Evolutionary conservation across 169 alveolate genomes (phyloP).

Genomic region (Babesia divergens): DNA sequence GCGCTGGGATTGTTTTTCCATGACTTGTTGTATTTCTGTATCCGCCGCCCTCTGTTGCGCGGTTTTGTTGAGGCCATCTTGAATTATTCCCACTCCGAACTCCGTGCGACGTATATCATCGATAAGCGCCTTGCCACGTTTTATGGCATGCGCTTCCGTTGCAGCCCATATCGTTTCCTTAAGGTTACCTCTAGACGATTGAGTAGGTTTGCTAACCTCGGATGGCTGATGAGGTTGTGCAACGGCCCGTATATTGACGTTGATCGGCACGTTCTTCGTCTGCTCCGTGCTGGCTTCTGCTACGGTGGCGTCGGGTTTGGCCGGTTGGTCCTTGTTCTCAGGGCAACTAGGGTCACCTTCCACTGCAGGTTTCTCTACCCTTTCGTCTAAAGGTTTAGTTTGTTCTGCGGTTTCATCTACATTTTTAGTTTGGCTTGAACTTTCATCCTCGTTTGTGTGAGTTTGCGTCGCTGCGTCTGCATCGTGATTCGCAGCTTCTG

Average conservation of each 20-base stretch:
- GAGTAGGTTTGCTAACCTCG: no score
- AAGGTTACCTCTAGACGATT: no score
- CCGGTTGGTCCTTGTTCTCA: background rate
- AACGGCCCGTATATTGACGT: background rate
- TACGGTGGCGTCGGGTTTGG: background rate
- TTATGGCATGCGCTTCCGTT: background rate
- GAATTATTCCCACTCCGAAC: conserved; percentile 5
- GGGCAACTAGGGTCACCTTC: background rate
- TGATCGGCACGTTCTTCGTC: background rate
- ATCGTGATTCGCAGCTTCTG: background rate
- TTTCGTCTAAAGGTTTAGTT: background rate
- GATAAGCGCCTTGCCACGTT: background rate
- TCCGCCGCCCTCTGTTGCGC: background rate
- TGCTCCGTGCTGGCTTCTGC: background rate
- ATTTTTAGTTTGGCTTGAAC: no score
- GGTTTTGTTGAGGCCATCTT: background rate
- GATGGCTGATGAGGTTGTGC: background rate
- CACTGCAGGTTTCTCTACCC: background rate
- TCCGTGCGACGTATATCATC: background rate
- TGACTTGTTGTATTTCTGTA: background rate
- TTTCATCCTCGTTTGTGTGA: no score
- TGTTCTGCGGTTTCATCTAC: background rate
- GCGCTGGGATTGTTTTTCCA: conserved; percentile 10
- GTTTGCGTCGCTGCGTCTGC: background rate
- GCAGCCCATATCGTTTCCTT: background rate